Base-by-base conservation (phyloP, 768 basidiomycete genomes). In the Mrakia frigida region DNA sequence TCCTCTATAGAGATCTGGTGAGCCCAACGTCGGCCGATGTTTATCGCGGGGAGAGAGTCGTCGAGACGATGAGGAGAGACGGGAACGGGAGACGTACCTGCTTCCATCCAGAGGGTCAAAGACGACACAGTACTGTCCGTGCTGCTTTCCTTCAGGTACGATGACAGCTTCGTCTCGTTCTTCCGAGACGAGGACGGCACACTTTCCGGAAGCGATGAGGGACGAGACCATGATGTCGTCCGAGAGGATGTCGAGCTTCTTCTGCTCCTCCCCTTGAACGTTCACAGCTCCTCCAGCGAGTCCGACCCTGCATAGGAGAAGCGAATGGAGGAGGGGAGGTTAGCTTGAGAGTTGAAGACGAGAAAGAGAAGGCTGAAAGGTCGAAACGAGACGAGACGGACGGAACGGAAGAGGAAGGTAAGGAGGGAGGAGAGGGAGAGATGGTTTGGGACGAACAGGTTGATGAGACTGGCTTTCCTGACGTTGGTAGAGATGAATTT, bases 181-280 rank as follows among this genome's bases (percentile, higher is more conserved):
- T 84, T 99, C 97, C 25, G 94, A 95, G 78, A 99, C 94, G 80
- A 99, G 91, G 21, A 99, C 97, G 21, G 94, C 91, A 10, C 90
- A 92, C 88, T 94, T 97, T 73, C 97, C 94, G n/a, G 92, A 95
- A 4, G 95, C 95, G 59, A 93, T 89, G 46, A 99, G 88, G 67
- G 95, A 91, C 82, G 98, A 98, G 81, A 98, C 88, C 97, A 99
- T 98, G 87, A 99, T 99, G 83, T 99, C 95, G 83, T 99, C 98
- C 21, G 94, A 92, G 43, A 83, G 86, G n/a, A 97, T 90, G 82
- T 97, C 95, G 73, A 99, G 88, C 85, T 99, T 99, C 88, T 99
- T 99, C 87, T 99, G 97, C 82, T 98, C 97, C 84, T 98, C 97
- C 31, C 97, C 97, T 84, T 95, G 93, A 11, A 95, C 91, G 82